Base-by-base conservation (phyloP, 1,139 yeast species). In the Geotrichum carabidarum region DNA sequence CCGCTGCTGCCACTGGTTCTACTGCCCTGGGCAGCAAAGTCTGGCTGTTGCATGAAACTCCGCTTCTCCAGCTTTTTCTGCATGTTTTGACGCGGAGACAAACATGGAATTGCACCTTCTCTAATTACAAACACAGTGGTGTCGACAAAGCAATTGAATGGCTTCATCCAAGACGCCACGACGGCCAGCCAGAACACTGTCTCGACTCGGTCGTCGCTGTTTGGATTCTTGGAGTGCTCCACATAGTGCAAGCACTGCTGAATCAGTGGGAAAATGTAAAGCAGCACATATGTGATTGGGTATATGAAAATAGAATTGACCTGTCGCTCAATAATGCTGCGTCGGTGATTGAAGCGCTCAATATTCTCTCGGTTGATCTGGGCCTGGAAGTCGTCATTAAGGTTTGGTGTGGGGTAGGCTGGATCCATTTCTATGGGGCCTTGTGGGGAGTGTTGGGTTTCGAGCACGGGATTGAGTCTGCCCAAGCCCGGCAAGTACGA, bases 251-350 rank as follows among this genome's bases (percentile, higher is more conserved):
- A 76, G 49, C 82, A 74, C 64, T 85, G 86, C 42, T 82, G 77
- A n/a, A 84, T 78, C 59, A 88, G 79, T 0, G 96, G 96, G 61
- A 87, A 84, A 14, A 84, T 67, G 96, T 96, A 89, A 49, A 89
- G 71, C 43, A 86, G 74, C 55, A 86, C 75, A 68, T 88, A 90
- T 0, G 95, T 86, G 43, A 85, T 73, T 1, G 97, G 97, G 67
- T 90, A 90, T 43, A 90, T 77, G 68, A 90, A 88, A 50, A 90
- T 84, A 17, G 86, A 77, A 61, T 83, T 83, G 78, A 88, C 82
- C 69, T 89, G 96, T 57, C 83, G 83, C 64, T 84, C 83, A 55
- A 90, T 86, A 60, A 81, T 77, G 40, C 77, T 69, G 61, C 87
- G 83, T 34, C 93, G 75, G 54, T 75, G 71, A 58, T 81, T 77